phyloP scores from a whole-genome alignment of 73 alveolate species.

The Paramecium caudatum region DNA sequence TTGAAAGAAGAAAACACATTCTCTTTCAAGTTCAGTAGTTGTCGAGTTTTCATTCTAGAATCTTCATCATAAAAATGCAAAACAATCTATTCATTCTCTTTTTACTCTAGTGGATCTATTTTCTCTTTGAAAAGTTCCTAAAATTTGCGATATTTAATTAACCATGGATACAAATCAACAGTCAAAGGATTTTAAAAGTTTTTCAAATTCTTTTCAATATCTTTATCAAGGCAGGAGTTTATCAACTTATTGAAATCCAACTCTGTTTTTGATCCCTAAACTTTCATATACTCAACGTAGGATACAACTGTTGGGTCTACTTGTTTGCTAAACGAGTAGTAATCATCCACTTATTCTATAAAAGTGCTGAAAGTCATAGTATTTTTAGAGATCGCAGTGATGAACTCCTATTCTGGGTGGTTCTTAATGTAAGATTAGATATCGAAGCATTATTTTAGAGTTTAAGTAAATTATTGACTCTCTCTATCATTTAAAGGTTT shows the following conservation, averaged over 20 bases:
- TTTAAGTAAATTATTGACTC: neutral
- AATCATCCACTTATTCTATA: conserved; percentile 43
- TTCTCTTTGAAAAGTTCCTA: neutral
- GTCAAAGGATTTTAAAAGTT: conserved; percentile 11
- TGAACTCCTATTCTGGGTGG: conserved; percentile 41
- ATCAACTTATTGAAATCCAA: conserved; percentile 33
- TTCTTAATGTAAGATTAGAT: neutral
- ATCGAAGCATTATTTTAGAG: conserved; percentile 46
- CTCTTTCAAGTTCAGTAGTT: conserved; percentile 1
- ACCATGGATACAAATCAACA: conserved; percentile 35
- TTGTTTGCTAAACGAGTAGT: conserved; percentile 14
- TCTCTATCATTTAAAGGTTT: conserved; percentile 48
- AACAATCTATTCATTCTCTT: conserved; percentile 25
- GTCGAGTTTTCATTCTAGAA: conserved; percentile 40
- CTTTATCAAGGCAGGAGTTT: conserved; percentile 12
- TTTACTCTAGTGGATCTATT: neutral
- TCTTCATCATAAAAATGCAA: conserved; percentile 65
- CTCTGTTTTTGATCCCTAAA: conserved; percentile 29
- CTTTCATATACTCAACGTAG: conserved; percentile 55
- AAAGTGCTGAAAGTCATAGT: conserved; percentile 37
- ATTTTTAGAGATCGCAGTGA: neutral
- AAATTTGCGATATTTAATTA: conserved; percentile 52
- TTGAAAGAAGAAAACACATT: conserved; percentile 10
- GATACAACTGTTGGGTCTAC: conserved; percentile 14
- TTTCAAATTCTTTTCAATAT: conserved; percentile 4